Conservation (phyloP, 768 basidiomycete species). For the Trametes maxima region DNA sequence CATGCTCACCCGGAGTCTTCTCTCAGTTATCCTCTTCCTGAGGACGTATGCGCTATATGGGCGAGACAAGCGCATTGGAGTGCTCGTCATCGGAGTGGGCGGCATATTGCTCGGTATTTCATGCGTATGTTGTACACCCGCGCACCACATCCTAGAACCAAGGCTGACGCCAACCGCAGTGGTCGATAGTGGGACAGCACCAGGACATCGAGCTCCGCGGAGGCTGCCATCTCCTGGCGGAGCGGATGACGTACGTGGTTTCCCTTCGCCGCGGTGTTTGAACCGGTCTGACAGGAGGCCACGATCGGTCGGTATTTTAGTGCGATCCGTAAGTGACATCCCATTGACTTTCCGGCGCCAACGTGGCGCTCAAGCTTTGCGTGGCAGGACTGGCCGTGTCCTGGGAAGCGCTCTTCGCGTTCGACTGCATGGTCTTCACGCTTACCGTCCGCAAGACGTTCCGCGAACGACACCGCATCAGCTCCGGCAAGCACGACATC, state of each 20-base stretch:
- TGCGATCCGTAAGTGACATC: conserved; percentile 25
- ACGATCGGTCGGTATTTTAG: conserved; percentile 12
- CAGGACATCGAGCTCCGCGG: conserved; percentile 13
- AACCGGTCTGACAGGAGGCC: background rate
- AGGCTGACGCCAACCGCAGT: conserved; percentile 34
- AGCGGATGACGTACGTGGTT: conserved; percentile 29
- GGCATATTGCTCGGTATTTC: conserved; percentile 35
- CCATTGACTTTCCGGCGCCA: background rate
- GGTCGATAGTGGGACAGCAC: conserved; percentile 44
- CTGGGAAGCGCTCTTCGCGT: conserved; percentile 56
- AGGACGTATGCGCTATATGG: conserved; percentile 55
- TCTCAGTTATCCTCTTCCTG: conserved; percentile 40
- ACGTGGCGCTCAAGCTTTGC: background rate
- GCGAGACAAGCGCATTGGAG: conserved; percentile 41
- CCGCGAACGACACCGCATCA: conserved; percentile 31
- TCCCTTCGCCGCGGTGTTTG: background rate
- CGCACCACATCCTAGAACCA: background rate
- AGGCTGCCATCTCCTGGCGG: conserved; percentile 27
- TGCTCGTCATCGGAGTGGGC: conserved; percentile 38
- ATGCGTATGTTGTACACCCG: conserved; percentile 38
- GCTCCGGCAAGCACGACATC: conserved; percentile 34
- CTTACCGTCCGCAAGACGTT: conserved; percentile 52
- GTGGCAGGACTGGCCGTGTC: conserved; percentile 35
- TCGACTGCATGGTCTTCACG: conserved; percentile 49
- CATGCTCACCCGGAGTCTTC: background rate